Evolutionary conservation across 306 rosid species (phyloP).

Genomic region (Gynostemma pentaphyllum): DNA sequence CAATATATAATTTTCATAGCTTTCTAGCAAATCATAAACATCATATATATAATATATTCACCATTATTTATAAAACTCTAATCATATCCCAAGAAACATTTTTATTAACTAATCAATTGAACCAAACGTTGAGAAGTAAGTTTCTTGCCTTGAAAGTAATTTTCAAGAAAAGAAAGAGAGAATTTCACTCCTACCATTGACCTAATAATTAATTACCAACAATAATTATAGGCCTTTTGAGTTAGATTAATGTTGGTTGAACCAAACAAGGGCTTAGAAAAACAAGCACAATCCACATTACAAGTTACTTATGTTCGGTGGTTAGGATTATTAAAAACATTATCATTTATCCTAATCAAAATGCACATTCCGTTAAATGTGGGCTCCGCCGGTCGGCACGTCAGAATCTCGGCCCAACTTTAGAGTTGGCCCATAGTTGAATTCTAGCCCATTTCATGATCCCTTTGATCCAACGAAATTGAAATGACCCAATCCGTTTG

Average conservation of each 20-base stretch:
- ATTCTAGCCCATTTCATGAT: background rate
- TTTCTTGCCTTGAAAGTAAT: slow-evolving; percentile 4
- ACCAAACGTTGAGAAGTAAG: background rate
- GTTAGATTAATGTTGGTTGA: background rate
- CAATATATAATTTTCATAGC: too few relatives aligned
- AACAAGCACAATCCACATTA: background rate
- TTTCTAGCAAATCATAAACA: too few relatives aligned
- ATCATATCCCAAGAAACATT: background rate
- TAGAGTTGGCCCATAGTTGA: background rate
- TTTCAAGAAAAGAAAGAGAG: background rate
- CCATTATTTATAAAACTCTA: background rate
- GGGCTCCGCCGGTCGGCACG: background rate
- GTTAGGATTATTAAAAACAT: slow-evolving; percentile 7
- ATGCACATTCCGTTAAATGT: background rate
- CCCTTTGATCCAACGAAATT: too few relatives aligned
- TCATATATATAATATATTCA: background rate
- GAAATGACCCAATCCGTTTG: background rate
- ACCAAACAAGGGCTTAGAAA: background rate
- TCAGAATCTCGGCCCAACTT: background rate
- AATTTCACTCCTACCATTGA: background rate
- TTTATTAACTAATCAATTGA: background rate
- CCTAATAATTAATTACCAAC: background rate
- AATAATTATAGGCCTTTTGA: background rate
- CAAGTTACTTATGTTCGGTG: slow-evolving; percentile 4
- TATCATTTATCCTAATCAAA: background rate